Evolutionary conservation across 305 asterid genomes (phyloP), one percentile per base, ranked within the genome.

Genomic region (Fraxinus paxiana): DNA sequence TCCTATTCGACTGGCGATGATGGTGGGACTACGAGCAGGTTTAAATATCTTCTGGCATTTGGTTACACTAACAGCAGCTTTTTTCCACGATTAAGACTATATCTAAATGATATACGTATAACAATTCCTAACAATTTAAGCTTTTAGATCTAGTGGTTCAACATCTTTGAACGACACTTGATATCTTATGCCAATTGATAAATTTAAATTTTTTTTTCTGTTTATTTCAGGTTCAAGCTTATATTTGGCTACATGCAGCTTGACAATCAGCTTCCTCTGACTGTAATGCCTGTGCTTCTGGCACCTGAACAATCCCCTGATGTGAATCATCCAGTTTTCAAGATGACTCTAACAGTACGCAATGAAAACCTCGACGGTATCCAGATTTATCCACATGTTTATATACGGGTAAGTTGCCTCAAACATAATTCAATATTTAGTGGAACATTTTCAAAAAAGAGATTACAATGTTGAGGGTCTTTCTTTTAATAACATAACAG

Each of bases 1-100:
- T 90, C 97, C 77, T 94, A 92, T 85, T 92, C 95, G 24, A 91
- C 98, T 69, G 98, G 99, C 84, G 92, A 90, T 89, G 99, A 91
- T 88, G 94, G 94, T 83, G 98, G 99, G 75, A 89, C 92, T 56
- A 94, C 99, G 73, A 96, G 94, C 97, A 96, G 98, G 98, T 92
- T 76, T 43, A 30, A 34, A 43, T 86, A 18, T 83, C 81, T 83
- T 79, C 74, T 54, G 77, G 34, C 20, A 72, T 65, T 73, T 77
- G 61, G 15, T 77, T 81, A 61, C 61, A 63, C 80, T 71, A 41
- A 48, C 18, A 72, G 35, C 59, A 61, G 76, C 34, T 5, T 76
- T 22, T 51, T 75, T 31, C 82, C 73, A 73, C 71, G 77, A 30
- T 59, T 83, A 22, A 46, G 56, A 13, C 18, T 13, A 46, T 46